Evolutionary conservation across 1,139 yeast genomes (phyloP), one percentile per base, ranked within the genome.

Genomic region (Diutina neorugosa): DNA sequence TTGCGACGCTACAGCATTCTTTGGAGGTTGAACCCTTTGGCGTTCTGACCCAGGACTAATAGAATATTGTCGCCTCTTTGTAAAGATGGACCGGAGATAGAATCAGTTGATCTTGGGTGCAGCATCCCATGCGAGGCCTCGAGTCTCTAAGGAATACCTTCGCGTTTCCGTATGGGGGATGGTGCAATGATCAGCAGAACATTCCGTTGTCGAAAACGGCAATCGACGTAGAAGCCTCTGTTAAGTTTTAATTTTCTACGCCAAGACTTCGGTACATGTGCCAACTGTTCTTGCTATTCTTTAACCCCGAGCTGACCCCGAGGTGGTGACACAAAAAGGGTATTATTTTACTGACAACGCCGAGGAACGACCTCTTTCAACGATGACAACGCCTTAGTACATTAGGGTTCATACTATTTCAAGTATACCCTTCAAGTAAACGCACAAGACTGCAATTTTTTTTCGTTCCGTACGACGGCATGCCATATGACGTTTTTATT

Each of bases 91-190:
- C 86, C 81, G 88, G 82, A 83, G 87, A 82, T 60, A 59, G 76
- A 70, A 65, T 31, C 68, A 67, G 76, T 73, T 69, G 81, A 75
- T 84, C 90, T 84, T 81, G 90, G 90, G 90, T 84, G 90, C 90
- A 81, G 82, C 82, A 74, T 68, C 71, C 75, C 86, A 80, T 81
- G 73, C 65, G 60, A 67, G 70, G 67, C 68, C 66, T 66, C 67
- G 66, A 67, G 67, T 69, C 69, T 70, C 83, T 78, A 80, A 82
- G 86, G 87, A 82, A 65, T 76, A 74, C 87, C 89, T 83, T 84
- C 86, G 90, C 82, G 87, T 76, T 74, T 82, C 86, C 87, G 86
- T 71, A 82, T 84, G 88, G 78, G 86, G 77, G 69, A 66, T 70
- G 84, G 77, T 83, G 90, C 90, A 84, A 84, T 78, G 90, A 84